Base-by-base conservation (phyloP, 1,139 yeast genomes). In the Yamadazyma taylorii region DNA sequence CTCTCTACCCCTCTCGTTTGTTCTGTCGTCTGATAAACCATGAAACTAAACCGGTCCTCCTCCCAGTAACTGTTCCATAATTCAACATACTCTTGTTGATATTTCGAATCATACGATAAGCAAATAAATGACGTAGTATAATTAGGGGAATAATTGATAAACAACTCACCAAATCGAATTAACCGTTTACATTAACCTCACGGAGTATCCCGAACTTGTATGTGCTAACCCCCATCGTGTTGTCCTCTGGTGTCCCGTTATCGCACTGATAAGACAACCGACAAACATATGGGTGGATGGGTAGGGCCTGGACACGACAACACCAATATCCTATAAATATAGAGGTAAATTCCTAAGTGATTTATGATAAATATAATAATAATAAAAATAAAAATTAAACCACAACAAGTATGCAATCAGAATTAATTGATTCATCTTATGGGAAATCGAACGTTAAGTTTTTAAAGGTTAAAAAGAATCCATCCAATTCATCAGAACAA, bases 371-470 rank as follows among this genome's bases (percentile, higher is more conserved):
- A n/a, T n/a, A n/a, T n/a, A n/a, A n/a, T n/a, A n/a, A n/a, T n/a
- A n/a, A n/a, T 19, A 8, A 19, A 19, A 19, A 8, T 6, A 19
- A 19, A 19, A 19, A 19, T 19, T 6, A 19, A 30, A 19, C 15
- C 15, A 5, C 23, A 24, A 24, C 17, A 16, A 28, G 24, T 19
- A 43, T 39, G 41, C 41, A 42, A 43, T 48, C 52, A 30, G 47
- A 58, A 53, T 60, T 73, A 48, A 41, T 65, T 35, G 53, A 58
- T 23, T 82, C 90, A 13, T 70, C 87, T 16, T 88, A 89, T 73
- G 97, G 97, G 50, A 89, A 89, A 63, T 95, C 79, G 59, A 86
- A 88, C 63, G 96, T 89, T 58, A 87, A 89, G 61, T 85, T 89
- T 61, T 75, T 89, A 53, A 89, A 88, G 63, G 95, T 88, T 52